phyloP scores from a whole-genome alignment of 2,329 filamentous ascomycete species.

The Pseudogymnoascus sp. region DNA sequence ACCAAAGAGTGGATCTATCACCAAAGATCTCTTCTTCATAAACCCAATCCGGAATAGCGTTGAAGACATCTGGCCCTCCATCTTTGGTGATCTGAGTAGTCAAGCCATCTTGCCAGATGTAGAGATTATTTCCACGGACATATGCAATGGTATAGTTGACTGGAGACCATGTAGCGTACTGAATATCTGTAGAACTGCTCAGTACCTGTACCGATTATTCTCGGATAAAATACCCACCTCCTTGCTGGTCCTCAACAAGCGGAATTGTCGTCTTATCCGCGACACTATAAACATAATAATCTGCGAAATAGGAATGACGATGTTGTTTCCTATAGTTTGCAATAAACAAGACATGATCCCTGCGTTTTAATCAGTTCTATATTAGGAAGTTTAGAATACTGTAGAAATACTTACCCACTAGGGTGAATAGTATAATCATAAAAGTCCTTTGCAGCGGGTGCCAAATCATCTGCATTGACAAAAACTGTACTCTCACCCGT shows the following conservation, averaged over 20 bases:
- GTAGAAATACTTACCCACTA: conserved; percentile 32
- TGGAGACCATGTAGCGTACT: conserved; percentile 57
- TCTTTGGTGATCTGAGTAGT: conserved; percentile 45
- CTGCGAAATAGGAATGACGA: conserved; percentile 58
- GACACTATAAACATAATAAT: conserved; percentile 58
- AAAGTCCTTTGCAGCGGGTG: conserved; percentile 34
- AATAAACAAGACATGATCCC: conserved; percentile 49
- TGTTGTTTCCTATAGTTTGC: conserved; percentile 62
- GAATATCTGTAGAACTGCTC: conserved; percentile 35
- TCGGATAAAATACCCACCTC: conserved; percentile 38
- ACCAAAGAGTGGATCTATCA: conserved; percentile 45
- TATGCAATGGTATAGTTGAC: conserved; percentile 54
- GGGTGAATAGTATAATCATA: conserved; percentile 54
- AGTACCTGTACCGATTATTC: not conserved
- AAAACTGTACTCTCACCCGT: conserved; percentile 49
- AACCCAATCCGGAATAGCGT: conserved; percentile 58
- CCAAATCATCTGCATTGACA: conserved; percentile 49
- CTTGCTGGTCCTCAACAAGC: conserved; percentile 45
- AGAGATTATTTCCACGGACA: conserved; percentile 59
- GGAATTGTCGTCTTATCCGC: conserved; percentile 45
- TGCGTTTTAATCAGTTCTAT: not conserved
- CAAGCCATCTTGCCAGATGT: conserved; percentile 46
- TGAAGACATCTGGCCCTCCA: conserved; percentile 54
- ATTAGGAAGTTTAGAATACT: not conserved
- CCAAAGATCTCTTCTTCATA: conserved; percentile 52